A percentile compares a stretch with the other conserved stretches of the same genome.
Evolutionary conservation across 2,329 filamentous ascomycete genomes (phyloP).

Genomic region (Diplodia mutila): DNA sequence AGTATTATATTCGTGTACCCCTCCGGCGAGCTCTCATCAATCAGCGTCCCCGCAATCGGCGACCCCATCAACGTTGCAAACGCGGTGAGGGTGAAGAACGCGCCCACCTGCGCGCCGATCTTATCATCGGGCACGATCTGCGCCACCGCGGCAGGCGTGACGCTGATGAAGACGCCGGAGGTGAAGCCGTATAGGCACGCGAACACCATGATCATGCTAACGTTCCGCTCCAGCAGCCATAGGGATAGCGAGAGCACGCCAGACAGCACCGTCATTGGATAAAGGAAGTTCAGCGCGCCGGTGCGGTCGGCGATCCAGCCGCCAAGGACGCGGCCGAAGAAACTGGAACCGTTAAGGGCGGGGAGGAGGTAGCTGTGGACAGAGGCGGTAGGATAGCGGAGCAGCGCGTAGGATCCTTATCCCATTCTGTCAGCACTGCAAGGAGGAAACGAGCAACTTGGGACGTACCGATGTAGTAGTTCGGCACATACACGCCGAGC

Average conservation of each 20-base stretch:
- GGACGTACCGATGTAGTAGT: slow-evolving; percentile 28
- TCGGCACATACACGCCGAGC: slow-evolving; percentile 25
- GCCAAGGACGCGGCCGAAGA: slow-evolving; percentile 24
- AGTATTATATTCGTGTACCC: slow-evolving; percentile 1
- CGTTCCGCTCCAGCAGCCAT: slow-evolving; percentile 19
- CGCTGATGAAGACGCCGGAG: slow-evolving; percentile 26
- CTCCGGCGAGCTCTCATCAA: slow-evolving; percentile 9
- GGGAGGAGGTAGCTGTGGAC: slow-evolving; percentile 25
- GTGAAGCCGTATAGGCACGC: slow-evolving; percentile 26
- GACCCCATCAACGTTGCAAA: slow-evolving; percentile 22
- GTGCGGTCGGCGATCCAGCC: slow-evolving; percentile 23
- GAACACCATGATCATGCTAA: slow-evolving; percentile 21
- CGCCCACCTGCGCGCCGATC: slow-evolving; percentile 25
- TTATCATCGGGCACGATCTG: slow-evolving; percentile 25
- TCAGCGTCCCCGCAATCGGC: slow-evolving; percentile 20
- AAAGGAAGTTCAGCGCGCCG: slow-evolving; percentile 20
- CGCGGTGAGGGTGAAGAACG: slow-evolving; percentile 19
- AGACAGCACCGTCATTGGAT: slow-evolving; percentile 25
- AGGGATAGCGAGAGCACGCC: slow-evolving; percentile 22
- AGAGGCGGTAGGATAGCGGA: slow-evolving; percentile 12
- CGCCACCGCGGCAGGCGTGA: slow-evolving; percentile 21
- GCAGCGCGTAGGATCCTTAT: slow-evolving; percentile 21
- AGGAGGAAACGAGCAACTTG: no score
- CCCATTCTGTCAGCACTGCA: not conserved
- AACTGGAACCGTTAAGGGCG: slow-evolving; percentile 22